Conservation (phyloP, 768 basidiomycete genomes). For the Naganishia onofrii region DNA sequence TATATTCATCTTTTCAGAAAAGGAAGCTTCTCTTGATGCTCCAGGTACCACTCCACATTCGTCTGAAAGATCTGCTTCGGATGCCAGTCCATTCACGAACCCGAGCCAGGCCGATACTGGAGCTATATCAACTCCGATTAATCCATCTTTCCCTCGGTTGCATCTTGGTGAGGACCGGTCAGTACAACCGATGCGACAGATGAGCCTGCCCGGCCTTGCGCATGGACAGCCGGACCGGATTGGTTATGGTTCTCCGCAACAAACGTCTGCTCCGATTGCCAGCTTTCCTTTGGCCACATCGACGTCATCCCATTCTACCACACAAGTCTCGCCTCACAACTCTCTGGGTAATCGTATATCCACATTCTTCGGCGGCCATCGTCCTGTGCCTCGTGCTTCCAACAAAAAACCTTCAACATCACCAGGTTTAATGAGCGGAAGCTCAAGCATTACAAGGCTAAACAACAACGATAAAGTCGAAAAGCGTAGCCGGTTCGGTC, state of each 20-base stretch:
- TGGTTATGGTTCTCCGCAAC: neutral
- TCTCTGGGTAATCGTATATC: constrained; percentile 20
- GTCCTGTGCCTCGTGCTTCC: neutral
- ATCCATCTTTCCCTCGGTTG: neutral
- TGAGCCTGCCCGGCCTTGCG: neutral
- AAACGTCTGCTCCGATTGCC: neutral
- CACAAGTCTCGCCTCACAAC: neutral
- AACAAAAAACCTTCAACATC: constrained; percentile 4
- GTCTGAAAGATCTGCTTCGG: neutral
- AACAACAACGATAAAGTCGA: neutral
- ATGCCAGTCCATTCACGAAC: neutral
- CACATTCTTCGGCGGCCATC: constrained; percentile 16
- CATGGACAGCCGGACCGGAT: neutral
- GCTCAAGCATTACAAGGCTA: neutral
- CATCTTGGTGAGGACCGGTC: neutral
- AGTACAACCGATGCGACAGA: neutral
- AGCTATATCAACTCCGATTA: neutral
- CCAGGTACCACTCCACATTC: too few relatives aligned
- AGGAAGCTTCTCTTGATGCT: too few relatives aligned
- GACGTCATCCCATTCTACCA: neutral
- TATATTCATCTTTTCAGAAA: neutral
- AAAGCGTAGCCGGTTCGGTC: neutral
- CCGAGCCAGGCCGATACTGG: neutral
- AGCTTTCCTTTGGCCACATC: neutral
- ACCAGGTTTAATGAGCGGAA: neutral